Conservation (phyloP, 495 filamentous ascomycete genomes). For the Penicillium alfredii region DNA sequence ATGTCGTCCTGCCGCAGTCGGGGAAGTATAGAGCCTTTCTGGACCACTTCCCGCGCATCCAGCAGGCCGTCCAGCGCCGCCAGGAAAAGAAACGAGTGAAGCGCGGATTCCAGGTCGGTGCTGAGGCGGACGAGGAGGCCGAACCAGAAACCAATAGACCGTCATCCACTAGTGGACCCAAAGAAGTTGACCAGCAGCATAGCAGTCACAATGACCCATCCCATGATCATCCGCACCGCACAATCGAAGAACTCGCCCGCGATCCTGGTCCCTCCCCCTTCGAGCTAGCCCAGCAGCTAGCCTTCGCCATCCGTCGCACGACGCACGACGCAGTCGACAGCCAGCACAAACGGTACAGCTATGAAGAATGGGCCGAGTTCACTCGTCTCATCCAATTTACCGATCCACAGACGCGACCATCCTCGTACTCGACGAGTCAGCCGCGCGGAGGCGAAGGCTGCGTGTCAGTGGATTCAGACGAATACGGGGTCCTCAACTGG, state of each 20-base stretch:
- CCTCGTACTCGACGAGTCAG: slow-evolving; percentile 1
- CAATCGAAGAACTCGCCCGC: slow-evolving; percentile 42
- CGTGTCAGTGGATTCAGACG: slow-evolving; percentile 42
- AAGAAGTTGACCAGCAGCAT: neutral
- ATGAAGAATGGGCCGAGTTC: slow-evolving; percentile 61
- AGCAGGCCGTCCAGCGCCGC: slow-evolving; percentile 29
- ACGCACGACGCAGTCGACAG: slow-evolving; percentile 40
- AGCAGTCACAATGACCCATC: neutral
- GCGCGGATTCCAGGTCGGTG: slow-evolving; percentile 42
- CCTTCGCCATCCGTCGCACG: slow-evolving; percentile 46
- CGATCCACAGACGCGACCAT: slow-evolving; percentile 20
- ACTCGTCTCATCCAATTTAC: slow-evolving; percentile 57
- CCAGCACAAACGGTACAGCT: slow-evolving; percentile 45
- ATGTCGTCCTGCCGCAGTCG: slow-evolving; percentile 50
- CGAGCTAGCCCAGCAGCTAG: slow-evolving; percentile 47
- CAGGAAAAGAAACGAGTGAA: slow-evolving; percentile 40
- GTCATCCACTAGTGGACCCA: neutral
- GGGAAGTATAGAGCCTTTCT: slow-evolving; percentile 43
- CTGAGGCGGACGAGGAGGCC: slow-evolving; percentile 13
- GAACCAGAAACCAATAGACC: neutral
- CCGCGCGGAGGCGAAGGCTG: neutral
- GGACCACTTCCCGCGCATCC: slow-evolving; percentile 35
- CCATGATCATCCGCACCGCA: slow-evolving; percentile 18
- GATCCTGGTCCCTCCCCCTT: slow-evolving; percentile 27
- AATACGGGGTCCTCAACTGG: slow-evolving; percentile 55